Evolutionary conservation across 768 basidiomycete species (phyloP).

Genomic region (Rhizopogon vesiculosus): DNA sequence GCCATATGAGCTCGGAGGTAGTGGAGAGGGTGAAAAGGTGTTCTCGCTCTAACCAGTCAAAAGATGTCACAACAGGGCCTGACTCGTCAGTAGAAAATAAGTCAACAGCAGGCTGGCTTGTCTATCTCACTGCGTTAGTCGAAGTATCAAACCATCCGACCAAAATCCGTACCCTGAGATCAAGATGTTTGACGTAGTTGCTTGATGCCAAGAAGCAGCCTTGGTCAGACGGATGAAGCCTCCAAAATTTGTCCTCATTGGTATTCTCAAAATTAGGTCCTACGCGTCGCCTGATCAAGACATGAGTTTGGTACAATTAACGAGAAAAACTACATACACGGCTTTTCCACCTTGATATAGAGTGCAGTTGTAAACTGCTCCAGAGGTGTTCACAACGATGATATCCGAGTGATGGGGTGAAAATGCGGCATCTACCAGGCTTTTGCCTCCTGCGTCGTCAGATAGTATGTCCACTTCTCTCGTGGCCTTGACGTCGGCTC

Average conservation of each 20-base stretch:
- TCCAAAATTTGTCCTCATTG: conserved; percentile 43
- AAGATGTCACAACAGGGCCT: conserved; percentile 45
- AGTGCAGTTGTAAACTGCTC: conserved; percentile 45
- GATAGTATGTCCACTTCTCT: conserved; percentile 36
- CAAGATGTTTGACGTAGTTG: conserved; percentile 39
- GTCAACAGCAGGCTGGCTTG: conserved; percentile 15
- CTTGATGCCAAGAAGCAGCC: conserved; percentile 45
- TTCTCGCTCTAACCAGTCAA: conserved; percentile 40
- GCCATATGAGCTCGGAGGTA: conserved; percentile 62
- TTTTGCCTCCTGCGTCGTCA: conserved; percentile 35
- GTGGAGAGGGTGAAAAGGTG: conserved; percentile 51
- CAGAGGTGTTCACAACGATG: conserved; percentile 44
- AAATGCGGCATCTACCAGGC: conserved; percentile 45
- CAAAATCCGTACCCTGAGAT: conserved; percentile 49
- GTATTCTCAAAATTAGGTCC: conserved; percentile 1
- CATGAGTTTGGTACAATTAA: not conserved
- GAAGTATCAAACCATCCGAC: not conserved
- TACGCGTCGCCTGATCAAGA: conserved; percentile 16
- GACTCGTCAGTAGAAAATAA: conserved; percentile 32
- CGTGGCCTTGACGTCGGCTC: conserved; percentile 13
- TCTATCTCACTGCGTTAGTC: conserved; percentile 22
- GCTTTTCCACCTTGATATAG: conserved; percentile 30
- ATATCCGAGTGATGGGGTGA: conserved; percentile 27
- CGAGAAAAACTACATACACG: conserved; percentile 34
- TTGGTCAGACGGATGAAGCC: conserved; percentile 36